These are phyloP conservation scores for Aspergillus floridensis DNA, from an alignment of 2,329 filamentous ascomycete species.

Conservation along the genomic window DNA sequence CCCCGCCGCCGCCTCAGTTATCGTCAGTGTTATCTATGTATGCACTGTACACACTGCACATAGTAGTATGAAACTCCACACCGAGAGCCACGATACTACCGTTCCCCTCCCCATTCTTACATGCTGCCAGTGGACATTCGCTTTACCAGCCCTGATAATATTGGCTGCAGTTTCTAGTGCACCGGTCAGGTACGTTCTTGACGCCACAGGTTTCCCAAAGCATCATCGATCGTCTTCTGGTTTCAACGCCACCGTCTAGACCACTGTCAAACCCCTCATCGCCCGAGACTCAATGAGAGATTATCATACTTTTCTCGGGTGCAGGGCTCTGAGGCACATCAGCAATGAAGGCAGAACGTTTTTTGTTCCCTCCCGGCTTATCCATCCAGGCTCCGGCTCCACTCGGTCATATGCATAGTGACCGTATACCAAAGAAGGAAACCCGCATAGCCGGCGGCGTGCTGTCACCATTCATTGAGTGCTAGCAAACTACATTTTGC, in stretches of 20 bases:
- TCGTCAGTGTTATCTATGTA: neutral
- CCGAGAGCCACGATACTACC: neutral
- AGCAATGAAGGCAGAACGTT: neutral
- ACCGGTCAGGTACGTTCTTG: conserved; percentile 16
- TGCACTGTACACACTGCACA: too few species aligned
- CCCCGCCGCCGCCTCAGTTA: neutral
- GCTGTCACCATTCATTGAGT: neutral
- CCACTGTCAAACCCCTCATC: conserved; percentile 1
- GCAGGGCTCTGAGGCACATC: neutral
- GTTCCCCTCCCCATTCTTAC: conserved; percentile 4
- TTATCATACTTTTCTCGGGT: neutral
- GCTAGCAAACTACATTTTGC: neutral
- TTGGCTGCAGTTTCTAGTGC: conserved; percentile 13
- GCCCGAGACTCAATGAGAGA: neutral
- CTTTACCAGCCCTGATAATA: conserved; percentile 7
- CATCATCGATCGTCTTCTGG: conserved; percentile 11
- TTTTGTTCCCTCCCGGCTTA: neutral
- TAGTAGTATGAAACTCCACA: neutral
- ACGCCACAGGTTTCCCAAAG: conserved; percentile 16
- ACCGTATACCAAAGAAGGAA: conserved; percentile 1
- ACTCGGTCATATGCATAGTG: neutral
- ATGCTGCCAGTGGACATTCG: conserved; percentile 9
- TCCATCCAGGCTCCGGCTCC: neutral
- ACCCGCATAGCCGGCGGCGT: neutral
- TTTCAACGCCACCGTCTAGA: conserved; percentile 16